Percentiles rank a stretch among this genome's conserved stretches.
Conservation (phyloP, 2,329 filamentous ascomycete species). For the Trichoderma simmonsii region DNA sequence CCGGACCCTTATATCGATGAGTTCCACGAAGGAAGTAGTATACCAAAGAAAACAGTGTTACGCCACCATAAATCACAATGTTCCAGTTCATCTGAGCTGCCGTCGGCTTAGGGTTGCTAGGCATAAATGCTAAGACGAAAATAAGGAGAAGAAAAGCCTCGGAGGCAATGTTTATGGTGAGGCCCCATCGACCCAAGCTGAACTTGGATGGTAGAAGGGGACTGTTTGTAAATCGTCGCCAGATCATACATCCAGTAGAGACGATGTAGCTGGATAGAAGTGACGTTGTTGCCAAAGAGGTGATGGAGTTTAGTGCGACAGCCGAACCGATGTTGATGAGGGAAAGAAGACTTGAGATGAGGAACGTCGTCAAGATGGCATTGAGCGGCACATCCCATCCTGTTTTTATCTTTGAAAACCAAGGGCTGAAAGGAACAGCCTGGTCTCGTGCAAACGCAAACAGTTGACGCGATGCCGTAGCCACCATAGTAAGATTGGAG, state of each 20-base stretch:
- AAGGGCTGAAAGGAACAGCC: constrained; percentile 31
- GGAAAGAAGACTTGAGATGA: constrained; percentile 30
- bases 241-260: constrained; percentile 5
- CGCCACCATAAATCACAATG: background rate
- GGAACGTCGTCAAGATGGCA: constrained; percentile 25
- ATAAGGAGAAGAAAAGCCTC: background rate
- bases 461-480: constrained; percentile 54
- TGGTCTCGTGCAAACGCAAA: constrained; percentile 48
- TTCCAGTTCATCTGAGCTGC: constrained; percentile 6
- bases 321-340: constrained; percentile 35
- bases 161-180: background rate
- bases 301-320: constrained; percentile 22
- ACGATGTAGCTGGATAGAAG: constrained; percentile 3
- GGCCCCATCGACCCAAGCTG: background rate
- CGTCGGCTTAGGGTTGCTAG: background rate
- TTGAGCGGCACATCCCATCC: background rate
- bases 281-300: background rate
- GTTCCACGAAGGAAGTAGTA: background rate
- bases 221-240: background rate
- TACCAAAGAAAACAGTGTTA: background rate
- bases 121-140: background rate
- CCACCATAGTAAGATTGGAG: constrained; percentile 52
- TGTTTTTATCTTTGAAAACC: constrained; percentile 26
- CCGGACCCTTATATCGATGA: background rate
- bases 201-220: background rate